Conservation (phyloP, 768 basidiomycete genomes). For the Lactifluus volemus region DNA sequence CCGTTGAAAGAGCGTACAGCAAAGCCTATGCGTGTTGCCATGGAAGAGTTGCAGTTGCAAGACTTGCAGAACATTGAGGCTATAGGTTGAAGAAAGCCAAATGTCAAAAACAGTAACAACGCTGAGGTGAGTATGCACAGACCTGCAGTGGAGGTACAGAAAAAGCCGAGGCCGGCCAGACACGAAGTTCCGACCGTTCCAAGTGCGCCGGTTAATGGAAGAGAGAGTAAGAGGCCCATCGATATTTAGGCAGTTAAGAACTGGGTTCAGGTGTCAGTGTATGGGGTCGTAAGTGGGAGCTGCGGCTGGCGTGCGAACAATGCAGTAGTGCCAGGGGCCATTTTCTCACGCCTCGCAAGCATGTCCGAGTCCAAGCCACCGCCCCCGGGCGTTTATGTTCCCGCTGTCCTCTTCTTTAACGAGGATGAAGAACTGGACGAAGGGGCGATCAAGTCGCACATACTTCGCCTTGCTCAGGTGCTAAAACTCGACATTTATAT, state of each 20-base stretch:
- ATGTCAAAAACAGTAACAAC: slow-evolving; percentile 7
- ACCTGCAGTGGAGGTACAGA: slow-evolving; percentile 82
- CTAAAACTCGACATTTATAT: slow-evolving; percentile 6
- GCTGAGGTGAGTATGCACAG: slow-evolving; percentile 20
- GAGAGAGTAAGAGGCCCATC: slow-evolving; percentile 70
- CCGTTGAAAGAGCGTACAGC: slow-evolving; percentile 45
- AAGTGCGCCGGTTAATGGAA: slow-evolving; percentile 61
- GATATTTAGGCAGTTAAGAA: neutral
- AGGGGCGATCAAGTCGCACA: slow-evolving; percentile 55
- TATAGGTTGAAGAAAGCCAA: slow-evolving; percentile 24
- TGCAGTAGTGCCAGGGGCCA: too few relatives aligned
- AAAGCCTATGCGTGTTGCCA: slow-evolving; percentile 94
- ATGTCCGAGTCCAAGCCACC: slow-evolving; percentile 32
- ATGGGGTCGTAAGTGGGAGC: neutral
- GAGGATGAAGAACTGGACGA: slow-evolving; percentile 64
- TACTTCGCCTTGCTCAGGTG: slow-evolving; percentile 66
- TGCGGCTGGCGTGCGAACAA: too few relatives aligned
- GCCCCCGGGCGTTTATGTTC: slow-evolving; percentile 66
- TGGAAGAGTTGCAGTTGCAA: slow-evolving; percentile 98
- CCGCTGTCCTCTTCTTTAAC: slow-evolving; percentile 67
- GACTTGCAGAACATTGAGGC: slow-evolving; percentile 97
- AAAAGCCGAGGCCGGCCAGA: slow-evolving; percentile 75
- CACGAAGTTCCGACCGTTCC: slow-evolving; percentile 75
- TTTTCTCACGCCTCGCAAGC: neutral
- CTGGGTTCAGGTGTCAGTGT: neutral